Conservation (phyloP, 169 alveolate species). For the Plasmodium berghei region DNA sequence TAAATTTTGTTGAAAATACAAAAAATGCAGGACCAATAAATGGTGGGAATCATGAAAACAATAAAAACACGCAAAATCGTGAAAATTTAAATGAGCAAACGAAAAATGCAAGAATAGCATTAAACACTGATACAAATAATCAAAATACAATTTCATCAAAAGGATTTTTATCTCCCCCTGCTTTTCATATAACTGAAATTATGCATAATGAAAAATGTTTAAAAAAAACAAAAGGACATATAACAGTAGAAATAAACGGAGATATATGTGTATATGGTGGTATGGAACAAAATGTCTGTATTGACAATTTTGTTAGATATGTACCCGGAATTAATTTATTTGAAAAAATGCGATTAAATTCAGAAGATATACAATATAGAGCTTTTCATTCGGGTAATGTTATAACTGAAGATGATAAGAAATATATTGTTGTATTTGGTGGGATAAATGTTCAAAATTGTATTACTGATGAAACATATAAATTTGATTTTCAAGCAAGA, state of each 20-base stretch:
- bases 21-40: too few relatives aligned
- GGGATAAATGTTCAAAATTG: slow-evolving; percentile 54
- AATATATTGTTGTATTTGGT: slow-evolving; percentile 48
- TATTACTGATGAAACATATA: slow-evolving; percentile 61
- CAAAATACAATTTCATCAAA: slow-evolving; percentile 22
- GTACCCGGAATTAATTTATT: slow-evolving; percentile 75
- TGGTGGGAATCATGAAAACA: neutral
- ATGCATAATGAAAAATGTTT: slow-evolving; percentile 74
- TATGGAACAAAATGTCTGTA: slow-evolving; percentile 38
- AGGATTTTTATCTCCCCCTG: slow-evolving; percentile 75
- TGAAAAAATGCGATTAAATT: slow-evolving; percentile 66
- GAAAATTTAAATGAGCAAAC: neutral
- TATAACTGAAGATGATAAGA: slow-evolving; percentile 56
- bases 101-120: neutral
- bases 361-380: slow-evolving; percentile 46
- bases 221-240: slow-evolving; percentile 65
- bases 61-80: neutral
- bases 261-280: slow-evolving; percentile 77
- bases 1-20: too few relatives aligned
- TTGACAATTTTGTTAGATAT: slow-evolving; percentile 70
- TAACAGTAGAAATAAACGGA: slow-evolving; percentile 73
- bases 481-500: slow-evolving; percentile 67
- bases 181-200: slow-evolving; percentile 69
- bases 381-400: slow-evolving; percentile 73
- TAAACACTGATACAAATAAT: neutral